Conservation (phyloP, 306 rosid species). For the Corylus avellana region DNA sequence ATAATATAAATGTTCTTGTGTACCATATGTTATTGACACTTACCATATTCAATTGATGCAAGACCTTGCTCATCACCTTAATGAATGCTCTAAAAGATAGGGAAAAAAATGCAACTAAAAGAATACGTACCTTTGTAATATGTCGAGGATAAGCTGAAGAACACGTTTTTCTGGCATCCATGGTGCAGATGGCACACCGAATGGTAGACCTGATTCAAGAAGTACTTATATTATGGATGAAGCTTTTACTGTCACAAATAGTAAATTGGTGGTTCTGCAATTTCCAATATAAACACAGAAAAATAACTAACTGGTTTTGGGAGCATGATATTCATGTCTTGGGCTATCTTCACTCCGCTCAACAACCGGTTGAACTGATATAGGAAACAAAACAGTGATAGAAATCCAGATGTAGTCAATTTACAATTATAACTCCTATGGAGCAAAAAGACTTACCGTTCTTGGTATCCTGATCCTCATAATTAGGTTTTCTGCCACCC, state of each 20-base stretch:
- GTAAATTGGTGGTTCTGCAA: background rate
- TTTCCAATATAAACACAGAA: constrained; percentile 2
- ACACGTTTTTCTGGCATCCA: constrained; percentile 49
- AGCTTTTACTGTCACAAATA: background rate
- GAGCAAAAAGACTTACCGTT: constrained; percentile 16
- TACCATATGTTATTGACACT: background rate
- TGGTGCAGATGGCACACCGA: constrained; percentile 29
- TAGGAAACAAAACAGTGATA: constrained; percentile 2
- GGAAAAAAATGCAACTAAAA: background rate
- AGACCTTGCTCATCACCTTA: background rate
- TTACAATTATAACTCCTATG: background rate
- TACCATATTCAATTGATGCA: background rate
- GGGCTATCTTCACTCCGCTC: constrained; percentile 1
- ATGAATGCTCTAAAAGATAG: background rate
- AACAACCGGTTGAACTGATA: constrained; percentile 18
- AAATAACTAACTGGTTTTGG: constrained; percentile 13
- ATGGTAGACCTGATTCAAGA: constrained; percentile 39
- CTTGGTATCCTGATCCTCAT: constrained; percentile 32
- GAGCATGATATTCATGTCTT: constrained; percentile 15
- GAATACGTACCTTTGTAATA: constrained; percentile 55
- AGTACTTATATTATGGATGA: constrained; percentile 9
- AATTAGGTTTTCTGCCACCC: constrained; percentile 29
- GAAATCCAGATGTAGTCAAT: background rate
- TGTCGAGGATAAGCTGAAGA: constrained; percentile 64
- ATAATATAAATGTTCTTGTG: background rate